Evolutionary conservation across 192 early-diverging fungal genomes (phyloP).

Genomic region (Coemansia sp.): DNA sequence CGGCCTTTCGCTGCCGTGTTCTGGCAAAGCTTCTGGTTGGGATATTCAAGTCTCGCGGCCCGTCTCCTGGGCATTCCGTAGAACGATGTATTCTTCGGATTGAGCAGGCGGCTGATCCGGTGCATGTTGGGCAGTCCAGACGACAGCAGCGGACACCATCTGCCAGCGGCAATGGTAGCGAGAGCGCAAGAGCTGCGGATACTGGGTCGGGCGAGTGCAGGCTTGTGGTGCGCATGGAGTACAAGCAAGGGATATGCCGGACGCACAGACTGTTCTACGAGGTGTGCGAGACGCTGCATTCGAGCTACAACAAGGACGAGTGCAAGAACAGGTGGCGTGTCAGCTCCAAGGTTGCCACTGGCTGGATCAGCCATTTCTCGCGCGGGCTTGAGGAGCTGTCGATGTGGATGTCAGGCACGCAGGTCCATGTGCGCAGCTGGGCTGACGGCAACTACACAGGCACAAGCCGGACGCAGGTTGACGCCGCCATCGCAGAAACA

Average conservation of each 20-base stretch:
- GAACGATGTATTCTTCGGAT: slow-evolving; percentile 40
- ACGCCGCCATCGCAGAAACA: slow-evolving; percentile 22
- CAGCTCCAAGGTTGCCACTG: slow-evolving; percentile 34
- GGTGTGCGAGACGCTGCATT: slow-evolving; percentile 43
- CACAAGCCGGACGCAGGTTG: slow-evolving; percentile 19
- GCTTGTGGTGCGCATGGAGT: slow-evolving; percentile 42
- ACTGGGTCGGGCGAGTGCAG: slow-evolving; percentile 26
- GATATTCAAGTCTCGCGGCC: slow-evolving; percentile 39
- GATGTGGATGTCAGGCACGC: slow-evolving; percentile 31
- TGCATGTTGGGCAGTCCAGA: slow-evolving; percentile 2
- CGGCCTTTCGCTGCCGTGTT: slow-evolving; percentile 42
- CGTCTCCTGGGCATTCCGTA: slow-evolving; percentile 22
- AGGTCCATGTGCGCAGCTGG: slow-evolving; percentile 46
- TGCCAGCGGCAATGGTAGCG: background rate
- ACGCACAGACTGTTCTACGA: slow-evolving; percentile 55
- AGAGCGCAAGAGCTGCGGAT: background rate
- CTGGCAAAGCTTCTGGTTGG: slow-evolving; percentile 42
- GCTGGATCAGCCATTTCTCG: slow-evolving; percentile 53
- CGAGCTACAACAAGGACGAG: slow-evolving; percentile 34
- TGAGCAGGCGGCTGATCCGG: slow-evolving; percentile 24
- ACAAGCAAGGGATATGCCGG: slow-evolving; percentile 47
- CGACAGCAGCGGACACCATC: slow-evolving; percentile 6
- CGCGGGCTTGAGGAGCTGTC: slow-evolving; percentile 50
- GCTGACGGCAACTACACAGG: slow-evolving; percentile 25
- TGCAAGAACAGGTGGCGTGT: slow-evolving; percentile 50